These are phyloP conservation scores for Mortierella sp. DNA, from an alignment of 371 early-diverging fungal species.

Conservation along the genomic window DNA sequence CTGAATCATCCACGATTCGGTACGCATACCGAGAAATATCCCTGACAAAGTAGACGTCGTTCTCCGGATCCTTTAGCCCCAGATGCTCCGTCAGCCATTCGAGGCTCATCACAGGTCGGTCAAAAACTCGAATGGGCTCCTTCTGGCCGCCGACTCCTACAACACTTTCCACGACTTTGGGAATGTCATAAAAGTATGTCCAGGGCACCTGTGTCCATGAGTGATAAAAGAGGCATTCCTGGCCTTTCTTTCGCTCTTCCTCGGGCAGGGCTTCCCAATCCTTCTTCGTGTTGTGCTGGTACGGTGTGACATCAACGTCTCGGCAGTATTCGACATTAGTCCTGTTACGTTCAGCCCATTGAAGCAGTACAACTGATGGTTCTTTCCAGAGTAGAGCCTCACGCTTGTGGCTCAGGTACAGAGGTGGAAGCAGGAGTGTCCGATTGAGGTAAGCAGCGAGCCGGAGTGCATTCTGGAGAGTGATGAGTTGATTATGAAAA, in stretches of 20 bases:
- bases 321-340: constrained; percentile 29
- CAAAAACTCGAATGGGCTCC: constrained; percentile 42
- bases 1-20: no score
- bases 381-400: constrained; percentile 26
- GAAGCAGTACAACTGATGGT: constrained; percentile 3
- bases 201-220: constrained; percentile 69
- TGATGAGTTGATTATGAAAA: constrained; percentile 69
- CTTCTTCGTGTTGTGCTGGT: constrained; percentile 8
- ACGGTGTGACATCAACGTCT: constrained; percentile 4
- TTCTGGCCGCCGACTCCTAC: constrained; percentile 15
- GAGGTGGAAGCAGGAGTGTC: constrained; percentile 67
- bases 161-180: constrained; percentile 20
- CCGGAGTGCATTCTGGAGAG: constrained; percentile 64
- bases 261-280: background rate
- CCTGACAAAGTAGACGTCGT: constrained; percentile 60
- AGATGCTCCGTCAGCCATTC: constrained; percentile 36
- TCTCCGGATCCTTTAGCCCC: constrained; percentile 19
- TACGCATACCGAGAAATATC: no score
- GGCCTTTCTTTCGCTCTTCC: background rate
- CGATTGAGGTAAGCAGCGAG: constrained; percentile 62
- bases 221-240: constrained; percentile 30
- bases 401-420: constrained; percentile 29
- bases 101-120: constrained; percentile 32
- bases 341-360: constrained; percentile 16
- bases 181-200: constrained; percentile 66